phyloP scores from a whole-genome alignment of 2,329 filamentous ascomycete genomes.

The Xylaria sp. region DNA sequence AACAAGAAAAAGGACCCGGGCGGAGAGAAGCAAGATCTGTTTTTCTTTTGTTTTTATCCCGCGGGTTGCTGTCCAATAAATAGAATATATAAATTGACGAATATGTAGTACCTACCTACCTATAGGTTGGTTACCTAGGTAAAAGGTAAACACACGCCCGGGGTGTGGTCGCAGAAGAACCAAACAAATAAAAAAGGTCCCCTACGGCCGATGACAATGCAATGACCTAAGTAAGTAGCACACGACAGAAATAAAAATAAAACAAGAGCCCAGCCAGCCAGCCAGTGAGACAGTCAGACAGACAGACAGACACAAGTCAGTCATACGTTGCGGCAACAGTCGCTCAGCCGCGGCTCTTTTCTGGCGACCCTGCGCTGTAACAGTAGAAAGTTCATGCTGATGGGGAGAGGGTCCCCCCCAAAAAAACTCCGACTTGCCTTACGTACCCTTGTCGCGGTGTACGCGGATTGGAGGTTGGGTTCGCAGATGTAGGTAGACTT shows the following conservation, averaged over 20 bases:
- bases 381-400: slow-evolving; percentile 5
- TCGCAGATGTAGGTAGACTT: neutral
- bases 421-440: slow-evolving; percentile 6
- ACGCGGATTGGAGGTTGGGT: neutral
- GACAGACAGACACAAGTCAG: too few species aligned
- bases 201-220: slow-evolving; percentile 9
- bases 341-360: slow-evolving; percentile 24
- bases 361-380: slow-evolving; percentile 23
- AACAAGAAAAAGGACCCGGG: slow-evolving; percentile 12
- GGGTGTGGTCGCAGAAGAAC: slow-evolving; percentile 4
- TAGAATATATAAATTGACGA: too few species aligned
- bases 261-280: neutral
- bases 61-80: too few species aligned
- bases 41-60: slow-evolving; percentile 11
- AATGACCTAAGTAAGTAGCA: too few species aligned
- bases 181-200: too few species aligned
- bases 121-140: too few species aligned
- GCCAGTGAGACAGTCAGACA: neutral
- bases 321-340: slow-evolving; percentile 20
- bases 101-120: too few species aligned
- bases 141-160: slow-evolving; percentile 10
- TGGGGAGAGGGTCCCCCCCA: neutral
- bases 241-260: slow-evolving; percentile 7
- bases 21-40: slow-evolving; percentile 3
- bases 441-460: slow-evolving; percentile 11